A percentile compares a stretch with the other conserved stretches of the same genome.
Conservation (phyloP, 2,329 filamentous ascomycete species). For the Apiospora arundinis region DNA sequence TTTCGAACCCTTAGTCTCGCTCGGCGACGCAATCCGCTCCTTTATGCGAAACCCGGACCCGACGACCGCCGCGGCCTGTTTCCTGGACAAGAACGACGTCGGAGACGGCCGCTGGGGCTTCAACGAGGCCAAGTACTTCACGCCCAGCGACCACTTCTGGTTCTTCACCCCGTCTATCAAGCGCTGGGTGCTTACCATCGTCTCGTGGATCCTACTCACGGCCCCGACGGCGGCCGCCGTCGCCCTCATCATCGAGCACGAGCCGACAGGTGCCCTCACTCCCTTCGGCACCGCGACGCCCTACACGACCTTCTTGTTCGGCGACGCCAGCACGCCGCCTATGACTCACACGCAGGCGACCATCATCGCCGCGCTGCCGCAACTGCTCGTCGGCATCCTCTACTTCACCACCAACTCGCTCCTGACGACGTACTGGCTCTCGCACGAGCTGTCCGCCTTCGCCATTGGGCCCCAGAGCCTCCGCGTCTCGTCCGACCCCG, state of each 20-base stretch:
- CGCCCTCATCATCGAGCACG: constrained; percentile 40
- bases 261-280: constrained; percentile 41
- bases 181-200: constrained; percentile 49
- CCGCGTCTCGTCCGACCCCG: constrained; percentile 51
- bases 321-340: constrained; percentile 23
- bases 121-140: constrained; percentile 51
- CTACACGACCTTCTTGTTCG: constrained; percentile 41
- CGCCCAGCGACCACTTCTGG: constrained; percentile 51
- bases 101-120: constrained; percentile 50
- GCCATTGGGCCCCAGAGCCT: constrained; percentile 45
- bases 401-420: constrained; percentile 56
- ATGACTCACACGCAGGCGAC: constrained; percentile 34
- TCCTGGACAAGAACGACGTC: constrained; percentile 55
- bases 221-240: constrained; percentile 49
- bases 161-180: constrained; percentile 47
- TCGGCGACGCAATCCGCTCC: constrained; percentile 58
- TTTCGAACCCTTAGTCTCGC: constrained; percentile 52
- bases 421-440: constrained; percentile 55
- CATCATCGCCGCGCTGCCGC: constrained; percentile 53
- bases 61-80: constrained; percentile 46
- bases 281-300: constrained; percentile 47
- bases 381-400: constrained; percentile 53
- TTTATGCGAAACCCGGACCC: constrained; percentile 54
- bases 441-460: constrained; percentile 56
- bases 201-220: constrained; percentile 47